Percentiles rank a stretch among this genome's conserved stretches.
Evolutionary conservation across 257 asterid genomes (phyloP).

Genomic region (Rubia yunnanensis): DNA sequence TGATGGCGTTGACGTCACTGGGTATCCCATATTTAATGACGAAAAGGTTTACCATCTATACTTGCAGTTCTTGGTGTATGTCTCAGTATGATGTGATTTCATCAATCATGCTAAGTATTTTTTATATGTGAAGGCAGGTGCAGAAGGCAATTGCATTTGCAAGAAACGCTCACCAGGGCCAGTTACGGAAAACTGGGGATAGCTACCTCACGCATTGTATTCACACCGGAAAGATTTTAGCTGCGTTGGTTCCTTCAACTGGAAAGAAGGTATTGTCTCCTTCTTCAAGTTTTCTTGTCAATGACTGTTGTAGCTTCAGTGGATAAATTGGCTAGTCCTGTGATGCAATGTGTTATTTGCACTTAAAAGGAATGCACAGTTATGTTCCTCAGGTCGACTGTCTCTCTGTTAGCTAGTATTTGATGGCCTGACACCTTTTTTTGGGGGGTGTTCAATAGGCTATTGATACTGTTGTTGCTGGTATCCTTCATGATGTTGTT

Average conservation of each 20-base stretch:
- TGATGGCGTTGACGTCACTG: conserved; percentile 93
- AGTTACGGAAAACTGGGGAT: conserved; percentile 92
- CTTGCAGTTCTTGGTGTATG: conserved; percentile 25
- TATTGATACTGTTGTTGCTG: conserved; percentile 84
- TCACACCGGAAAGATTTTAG: conserved; percentile 81
- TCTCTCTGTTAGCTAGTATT: background rate
- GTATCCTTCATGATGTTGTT: conserved; percentile 86
- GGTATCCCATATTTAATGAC: conserved; percentile 69
- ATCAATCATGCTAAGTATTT: conserved; percentile 31
- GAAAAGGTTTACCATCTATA: conserved; percentile 66
- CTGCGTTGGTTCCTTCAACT: conserved; percentile 70
- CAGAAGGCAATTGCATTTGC: conserved; percentile 92
- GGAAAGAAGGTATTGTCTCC: conserved; percentile 62
- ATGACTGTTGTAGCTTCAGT: conserved; percentile 2
- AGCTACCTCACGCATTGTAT: conserved; percentile 90
- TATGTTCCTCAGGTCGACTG: background rate
- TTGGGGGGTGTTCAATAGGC: conserved; percentile 36
- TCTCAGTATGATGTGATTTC: conserved; percentile 11
- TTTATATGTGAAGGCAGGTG: conserved; percentile 89
- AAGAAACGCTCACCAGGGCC: conserved; percentile 88
- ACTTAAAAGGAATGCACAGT: background rate
- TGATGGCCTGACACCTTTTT: background rate
- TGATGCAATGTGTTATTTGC: background rate
- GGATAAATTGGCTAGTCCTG: background rate
- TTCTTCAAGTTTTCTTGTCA: conserved; percentile 16